Evolutionary conservation across 2,329 filamentous ascomycete genomes (phyloP).

Genomic region (Corinectria fuckeliana): DNA sequence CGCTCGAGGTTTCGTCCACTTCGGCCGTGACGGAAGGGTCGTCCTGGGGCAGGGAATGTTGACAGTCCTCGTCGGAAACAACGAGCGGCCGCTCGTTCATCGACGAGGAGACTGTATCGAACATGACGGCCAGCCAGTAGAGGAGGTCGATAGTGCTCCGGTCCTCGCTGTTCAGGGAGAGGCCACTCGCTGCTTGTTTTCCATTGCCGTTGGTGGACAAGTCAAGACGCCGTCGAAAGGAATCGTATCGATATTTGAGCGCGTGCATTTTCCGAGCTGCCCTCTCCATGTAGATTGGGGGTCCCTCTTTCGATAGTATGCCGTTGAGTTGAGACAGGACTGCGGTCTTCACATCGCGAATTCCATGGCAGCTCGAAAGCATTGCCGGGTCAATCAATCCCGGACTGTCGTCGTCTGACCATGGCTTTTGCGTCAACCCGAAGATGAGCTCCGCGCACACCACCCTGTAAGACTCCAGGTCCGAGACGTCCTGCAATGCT

Average conservation of each 20-base stretch:
- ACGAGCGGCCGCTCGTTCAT: constrained; percentile 51
- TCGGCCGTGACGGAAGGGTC: not conserved
- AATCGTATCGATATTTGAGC: constrained; percentile 36
- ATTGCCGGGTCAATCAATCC: not conserved
- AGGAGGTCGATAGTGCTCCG: constrained; percentile 57
- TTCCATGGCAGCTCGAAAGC: constrained; percentile 8
- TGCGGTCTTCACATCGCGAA: constrained; percentile 2
- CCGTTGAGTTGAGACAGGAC: constrained; percentile 20
- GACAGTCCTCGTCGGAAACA: constrained; percentile 48
- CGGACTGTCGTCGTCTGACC: constrained; percentile 22
- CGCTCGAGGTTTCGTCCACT: constrained; percentile 1
- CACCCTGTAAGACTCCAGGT: constrained; percentile 47
- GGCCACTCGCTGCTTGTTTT: not conserved
- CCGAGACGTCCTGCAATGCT: constrained; percentile 43
- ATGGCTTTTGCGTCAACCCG: constrained; percentile 45
- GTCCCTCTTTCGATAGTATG: constrained; percentile 32
- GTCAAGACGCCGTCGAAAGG: constrained; percentile 21
- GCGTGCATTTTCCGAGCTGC: constrained; percentile 36
- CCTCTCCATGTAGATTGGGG: constrained; percentile 31
- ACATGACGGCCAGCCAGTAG: constrained; percentile 66
- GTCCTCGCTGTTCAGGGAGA: constrained; percentile 31
- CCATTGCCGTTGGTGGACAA: not conserved
- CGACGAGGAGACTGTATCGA: constrained; percentile 62
- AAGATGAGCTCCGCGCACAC: constrained; percentile 49
- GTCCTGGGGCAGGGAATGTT: constrained; percentile 38